A percentile compares a stretch with the other conserved stretches of the same genome.
Evolutionary conservation across 2,329 filamentous ascomycete species (phyloP).

Genomic region (Neophaeococcomyces mojaviensis): DNA sequence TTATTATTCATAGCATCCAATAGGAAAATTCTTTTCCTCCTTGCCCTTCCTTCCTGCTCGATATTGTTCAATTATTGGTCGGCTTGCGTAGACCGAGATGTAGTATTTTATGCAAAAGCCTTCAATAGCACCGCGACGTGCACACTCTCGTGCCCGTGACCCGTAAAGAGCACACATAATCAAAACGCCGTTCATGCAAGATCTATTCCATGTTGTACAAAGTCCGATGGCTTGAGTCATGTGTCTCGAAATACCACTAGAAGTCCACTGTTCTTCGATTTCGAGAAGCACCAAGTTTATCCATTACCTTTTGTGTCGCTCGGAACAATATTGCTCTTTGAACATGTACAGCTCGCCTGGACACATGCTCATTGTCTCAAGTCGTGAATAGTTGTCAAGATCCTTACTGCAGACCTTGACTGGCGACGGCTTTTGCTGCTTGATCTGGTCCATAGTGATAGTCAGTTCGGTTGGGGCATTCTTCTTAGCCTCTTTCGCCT

Average conservation of each 20-base stretch:
- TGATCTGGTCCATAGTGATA: slow-evolving; percentile 10
- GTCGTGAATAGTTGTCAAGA: slow-evolving; percentile 11
- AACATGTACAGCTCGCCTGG: background rate
- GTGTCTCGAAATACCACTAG: no score
- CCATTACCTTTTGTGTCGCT: background rate
- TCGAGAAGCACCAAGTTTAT: no score
- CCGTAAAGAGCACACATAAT: no score
- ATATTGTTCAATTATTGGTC: background rate
- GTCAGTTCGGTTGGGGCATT: slow-evolving; percentile 24
- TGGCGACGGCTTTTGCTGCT: slow-evolving; percentile 3
- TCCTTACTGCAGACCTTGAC: slow-evolving; percentile 14
- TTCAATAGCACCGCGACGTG: no score
- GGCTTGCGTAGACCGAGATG: background rate
- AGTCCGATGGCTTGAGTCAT: no score
- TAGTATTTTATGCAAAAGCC: background rate
- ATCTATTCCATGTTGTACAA: no score
- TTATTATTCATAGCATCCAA: background rate
- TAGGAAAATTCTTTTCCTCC: background rate
- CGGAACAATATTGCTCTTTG: slow-evolving; percentile 1
- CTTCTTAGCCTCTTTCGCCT: background rate
- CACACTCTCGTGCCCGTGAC: no score
- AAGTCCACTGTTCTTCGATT: no score
- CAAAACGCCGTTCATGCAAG: no score
- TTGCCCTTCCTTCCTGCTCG: background rate
- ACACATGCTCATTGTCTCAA: background rate